Conservation (phyloP, 2,329 filamentous ascomycete species). For the Acrodontium crateriforme region DNA sequence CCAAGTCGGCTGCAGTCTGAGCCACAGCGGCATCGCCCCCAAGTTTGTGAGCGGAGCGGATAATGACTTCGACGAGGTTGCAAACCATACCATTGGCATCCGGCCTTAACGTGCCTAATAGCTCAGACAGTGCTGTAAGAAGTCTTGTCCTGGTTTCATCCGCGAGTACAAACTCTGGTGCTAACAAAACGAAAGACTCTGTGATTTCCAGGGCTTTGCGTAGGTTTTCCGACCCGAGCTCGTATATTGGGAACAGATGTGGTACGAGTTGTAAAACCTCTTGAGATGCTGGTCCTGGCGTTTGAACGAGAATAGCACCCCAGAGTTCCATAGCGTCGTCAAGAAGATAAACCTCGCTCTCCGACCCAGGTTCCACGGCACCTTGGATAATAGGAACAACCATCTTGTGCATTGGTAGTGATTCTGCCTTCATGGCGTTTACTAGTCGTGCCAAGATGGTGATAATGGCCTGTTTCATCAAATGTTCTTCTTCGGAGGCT, state of each 20-base stretch:
- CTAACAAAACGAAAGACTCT: constrained; percentile 35
- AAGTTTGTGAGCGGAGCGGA: constrained; percentile 38
- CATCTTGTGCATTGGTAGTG: constrained; percentile 61
- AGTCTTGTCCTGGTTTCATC: constrained; percentile 25
- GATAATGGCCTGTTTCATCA: constrained; percentile 88
- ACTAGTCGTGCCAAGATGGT: constrained; percentile 74
- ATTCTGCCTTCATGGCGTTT: constrained; percentile 68
- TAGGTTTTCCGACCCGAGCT: constrained; percentile 35
- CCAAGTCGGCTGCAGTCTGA: constrained; percentile 39
- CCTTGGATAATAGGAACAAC: constrained; percentile 73
- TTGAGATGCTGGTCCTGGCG: constrained; percentile 27
- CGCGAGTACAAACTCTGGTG: constrained; percentile 32
- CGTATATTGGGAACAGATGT: constrained; percentile 34
- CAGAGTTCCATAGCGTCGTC: constrained; percentile 89
- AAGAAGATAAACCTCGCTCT: constrained; percentile 64
- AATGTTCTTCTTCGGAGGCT: constrained; percentile 68
- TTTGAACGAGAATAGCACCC: constrained; percentile 59
- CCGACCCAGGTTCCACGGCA: constrained; percentile 62
- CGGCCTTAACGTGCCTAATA: constrained; percentile 27
- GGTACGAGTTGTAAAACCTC: constrained; percentile 30
- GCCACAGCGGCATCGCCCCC: constrained; percentile 38
- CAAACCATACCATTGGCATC: constrained; percentile 35
- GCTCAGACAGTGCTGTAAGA: constrained; percentile 26
- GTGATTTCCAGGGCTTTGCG: constrained; percentile 36
- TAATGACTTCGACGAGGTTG: constrained; percentile 31